Evolutionary conservation across 306 rosid species (phyloP).

Genomic region (Rosa persica): DNA sequence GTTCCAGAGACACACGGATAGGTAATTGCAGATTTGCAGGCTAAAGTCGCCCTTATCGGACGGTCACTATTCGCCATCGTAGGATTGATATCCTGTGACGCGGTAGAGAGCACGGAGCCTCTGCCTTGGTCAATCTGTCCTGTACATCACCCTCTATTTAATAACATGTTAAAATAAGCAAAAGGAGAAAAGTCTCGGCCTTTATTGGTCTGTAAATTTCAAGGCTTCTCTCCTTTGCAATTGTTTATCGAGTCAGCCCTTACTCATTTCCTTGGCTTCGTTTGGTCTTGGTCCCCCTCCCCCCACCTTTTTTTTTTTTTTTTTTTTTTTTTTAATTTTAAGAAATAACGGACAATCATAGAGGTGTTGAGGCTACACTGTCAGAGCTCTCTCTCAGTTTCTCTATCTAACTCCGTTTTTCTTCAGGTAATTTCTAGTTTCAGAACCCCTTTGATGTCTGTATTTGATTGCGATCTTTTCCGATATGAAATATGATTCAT

Average conservation of each 20-base stretch:
- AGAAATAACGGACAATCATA: background rate
- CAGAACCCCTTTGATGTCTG: background rate
- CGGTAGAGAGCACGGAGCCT: background rate
- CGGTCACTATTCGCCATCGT: background rate
- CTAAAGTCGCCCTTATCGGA: too few species aligned
- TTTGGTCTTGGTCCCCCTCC: too few species aligned
- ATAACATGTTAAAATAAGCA: background rate
- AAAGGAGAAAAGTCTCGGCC: background rate
- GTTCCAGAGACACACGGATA: too few species aligned
- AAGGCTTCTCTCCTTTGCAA: background rate
- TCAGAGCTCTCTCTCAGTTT: background rate
- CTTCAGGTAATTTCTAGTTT: background rate
- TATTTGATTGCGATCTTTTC: conserved; percentile 3
- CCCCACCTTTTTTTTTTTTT: too few species aligned
- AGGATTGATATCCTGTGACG: background rate
- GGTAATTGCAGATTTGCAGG: too few species aligned
- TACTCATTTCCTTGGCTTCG: background rate
- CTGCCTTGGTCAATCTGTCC: background rate
- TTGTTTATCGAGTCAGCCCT: background rate
- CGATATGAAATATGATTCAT: background rate
- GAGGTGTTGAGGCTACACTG: background rate
- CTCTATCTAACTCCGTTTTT: background rate
- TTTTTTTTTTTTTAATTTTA: too few species aligned
- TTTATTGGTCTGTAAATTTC: background rate
- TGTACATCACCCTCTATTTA: too few species aligned